Percentiles rank a stretch among this genome's conserved stretches.
phyloP scores from a whole-genome alignment of 1,284 basidiomycete species.

The Pyrrhoderma noxium region DNA sequence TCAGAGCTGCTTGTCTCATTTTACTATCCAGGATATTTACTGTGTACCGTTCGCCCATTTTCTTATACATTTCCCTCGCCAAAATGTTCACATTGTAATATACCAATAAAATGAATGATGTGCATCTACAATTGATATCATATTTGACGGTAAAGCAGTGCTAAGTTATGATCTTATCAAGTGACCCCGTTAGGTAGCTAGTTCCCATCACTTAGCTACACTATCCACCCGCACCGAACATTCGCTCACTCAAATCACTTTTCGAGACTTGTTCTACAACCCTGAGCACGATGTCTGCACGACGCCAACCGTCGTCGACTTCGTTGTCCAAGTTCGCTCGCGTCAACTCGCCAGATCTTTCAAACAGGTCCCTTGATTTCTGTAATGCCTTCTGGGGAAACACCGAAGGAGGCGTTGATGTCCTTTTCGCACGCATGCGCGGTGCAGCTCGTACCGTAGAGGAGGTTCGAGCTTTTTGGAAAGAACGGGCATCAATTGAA shows the following conservation, averaged over 20 bases:
- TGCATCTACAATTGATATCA: too few relatives aligned
- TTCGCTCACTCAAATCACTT: background rate
- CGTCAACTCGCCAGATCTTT: constrained; percentile 42
- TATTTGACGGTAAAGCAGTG: too few relatives aligned
- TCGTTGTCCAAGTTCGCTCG: constrained; percentile 63
- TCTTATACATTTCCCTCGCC: background rate
- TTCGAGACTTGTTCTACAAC: background rate
- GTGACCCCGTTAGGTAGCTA: too few relatives aligned
- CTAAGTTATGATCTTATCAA: too few relatives aligned
- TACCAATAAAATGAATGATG: too few relatives aligned
- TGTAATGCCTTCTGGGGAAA: constrained; percentile 97
- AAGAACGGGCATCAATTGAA: constrained; percentile 86
- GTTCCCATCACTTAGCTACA: too few relatives aligned
- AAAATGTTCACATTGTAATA: background rate
- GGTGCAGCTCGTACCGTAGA: constrained; percentile 84
- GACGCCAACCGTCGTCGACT: constrained; percentile 68
- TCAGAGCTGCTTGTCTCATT: too few relatives aligned
- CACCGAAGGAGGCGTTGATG: constrained; percentile 84
- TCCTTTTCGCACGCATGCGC: constrained; percentile 82
- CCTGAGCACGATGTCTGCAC: constrained; percentile 42
- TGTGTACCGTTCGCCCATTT: too few relatives aligned
- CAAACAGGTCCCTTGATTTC: constrained; percentile 65
- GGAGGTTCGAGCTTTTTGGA: constrained; percentile 82
- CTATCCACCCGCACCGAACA: too few relatives aligned
- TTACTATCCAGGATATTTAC: too few relatives aligned